These are phyloP conservation scores for Cordyceps farinosa DNA, from an alignment of 2,329 filamentous ascomycete species.

Conservation along the genomic window DNA sequence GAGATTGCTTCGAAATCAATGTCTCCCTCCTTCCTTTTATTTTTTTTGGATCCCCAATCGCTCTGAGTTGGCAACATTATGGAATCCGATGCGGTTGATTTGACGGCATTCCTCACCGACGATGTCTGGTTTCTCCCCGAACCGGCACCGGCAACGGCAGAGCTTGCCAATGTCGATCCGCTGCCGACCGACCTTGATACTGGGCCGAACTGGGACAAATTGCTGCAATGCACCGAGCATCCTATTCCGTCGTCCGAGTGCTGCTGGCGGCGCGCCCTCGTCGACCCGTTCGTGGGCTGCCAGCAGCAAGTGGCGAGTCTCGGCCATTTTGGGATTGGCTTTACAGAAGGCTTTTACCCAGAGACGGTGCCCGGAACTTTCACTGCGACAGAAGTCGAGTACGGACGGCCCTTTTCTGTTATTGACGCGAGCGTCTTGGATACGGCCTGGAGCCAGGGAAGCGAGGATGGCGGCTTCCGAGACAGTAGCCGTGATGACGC, in stretches of 20 bases:
- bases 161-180: neutral
- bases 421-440: neutral
- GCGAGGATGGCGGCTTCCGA: neutral
- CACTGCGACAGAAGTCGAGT: neutral
- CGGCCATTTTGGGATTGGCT: conserved; percentile 1
- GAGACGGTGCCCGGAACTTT: neutral
- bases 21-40: neutral
- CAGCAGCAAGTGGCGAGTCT: neutral
- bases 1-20: neutral
- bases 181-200: neutral
- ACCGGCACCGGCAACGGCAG: neutral
- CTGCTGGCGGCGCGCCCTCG: neutral
- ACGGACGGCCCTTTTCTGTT: neutral
- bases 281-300: neutral
- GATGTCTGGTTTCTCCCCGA: conserved; percentile 2
- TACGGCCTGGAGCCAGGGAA: neutral
- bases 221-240: neutral
- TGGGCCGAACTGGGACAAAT: neutral
- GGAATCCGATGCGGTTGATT: neutral
- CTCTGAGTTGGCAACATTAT: neutral
- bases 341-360: neutral
- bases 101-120: neutral
- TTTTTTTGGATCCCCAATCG: neutral
- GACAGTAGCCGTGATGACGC: neutral
- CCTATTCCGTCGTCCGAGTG: neutral